These are phyloP conservation scores for Nepenthes gracilis DNA, from an alignment of 148 eudicot species.

Conservation along the genomic window DNA sequence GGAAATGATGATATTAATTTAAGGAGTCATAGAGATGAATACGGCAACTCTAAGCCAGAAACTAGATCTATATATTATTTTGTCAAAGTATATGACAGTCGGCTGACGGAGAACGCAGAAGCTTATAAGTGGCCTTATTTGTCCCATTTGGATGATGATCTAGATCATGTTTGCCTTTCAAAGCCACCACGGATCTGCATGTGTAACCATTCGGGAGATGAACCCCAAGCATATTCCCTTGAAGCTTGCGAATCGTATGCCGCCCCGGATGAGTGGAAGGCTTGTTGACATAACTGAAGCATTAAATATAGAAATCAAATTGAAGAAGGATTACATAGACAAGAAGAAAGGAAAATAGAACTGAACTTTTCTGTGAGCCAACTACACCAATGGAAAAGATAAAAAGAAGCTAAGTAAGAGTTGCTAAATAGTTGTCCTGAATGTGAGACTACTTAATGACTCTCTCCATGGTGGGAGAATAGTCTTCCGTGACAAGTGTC, in stretches of 20 bases:
- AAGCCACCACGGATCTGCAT: slow-evolving; percentile 60
- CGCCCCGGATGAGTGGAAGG: slow-evolving; percentile 28
- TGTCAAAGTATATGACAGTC: background rate
- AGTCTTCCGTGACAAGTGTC: no score
- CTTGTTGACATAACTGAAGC: slow-evolving; percentile 37
- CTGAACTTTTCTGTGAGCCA: background rate
- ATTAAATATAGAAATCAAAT: background rate
- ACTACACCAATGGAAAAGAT: background rate
- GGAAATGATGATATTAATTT: background rate
- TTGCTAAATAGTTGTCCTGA: no score
- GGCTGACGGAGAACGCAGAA: background rate
- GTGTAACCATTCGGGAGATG: slow-evolving; percentile 60
- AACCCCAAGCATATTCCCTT: slow-evolving; percentile 30
- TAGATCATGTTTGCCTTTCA: slow-evolving; percentile 28
- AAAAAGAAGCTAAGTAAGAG: background rate
- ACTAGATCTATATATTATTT: background rate
- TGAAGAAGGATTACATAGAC: slow-evolving; percentile 1
- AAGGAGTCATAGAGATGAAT: background rate
- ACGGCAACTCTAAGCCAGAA: background rate
- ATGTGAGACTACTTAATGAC: no score
- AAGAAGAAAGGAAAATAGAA: background rate
- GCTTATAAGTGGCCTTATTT: background rate
- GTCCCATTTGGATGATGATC: background rate
- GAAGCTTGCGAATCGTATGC: slow-evolving; percentile 35
- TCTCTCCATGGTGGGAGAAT: no score